phyloP scores from a whole-genome alignment of 306 rosid genomes.

The Lathyrus oleraceus region DNA sequence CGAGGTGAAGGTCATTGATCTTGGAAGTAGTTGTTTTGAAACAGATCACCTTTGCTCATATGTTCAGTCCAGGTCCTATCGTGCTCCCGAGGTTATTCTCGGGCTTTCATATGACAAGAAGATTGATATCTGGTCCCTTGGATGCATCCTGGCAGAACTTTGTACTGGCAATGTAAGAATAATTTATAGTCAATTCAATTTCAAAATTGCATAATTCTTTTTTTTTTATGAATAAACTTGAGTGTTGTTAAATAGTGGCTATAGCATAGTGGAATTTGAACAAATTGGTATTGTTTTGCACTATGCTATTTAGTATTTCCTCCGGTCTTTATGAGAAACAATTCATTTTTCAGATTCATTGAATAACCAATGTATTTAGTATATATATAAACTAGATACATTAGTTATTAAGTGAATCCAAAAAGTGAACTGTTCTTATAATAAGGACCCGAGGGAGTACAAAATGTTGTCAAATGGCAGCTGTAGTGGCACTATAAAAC shows the following conservation, averaged over 20 bases:
- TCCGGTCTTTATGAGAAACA: too few species aligned
- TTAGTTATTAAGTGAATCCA: too few species aligned
- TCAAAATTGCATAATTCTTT: not conserved
- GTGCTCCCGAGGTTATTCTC: slow-evolving; percentile 99
- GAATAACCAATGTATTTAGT: too few species aligned
- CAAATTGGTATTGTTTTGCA: not conserved
- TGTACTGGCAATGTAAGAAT: slow-evolving; percentile 94
- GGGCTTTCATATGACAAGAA: slow-evolving; percentile 95
- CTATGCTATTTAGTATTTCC: not conserved
- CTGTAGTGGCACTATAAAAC: not conserved
- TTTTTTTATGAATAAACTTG: too few species aligned
- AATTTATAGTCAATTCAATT: slow-evolving; percentile 26
- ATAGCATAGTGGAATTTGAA: not conserved
- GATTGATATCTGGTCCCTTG: slow-evolving; percentile 99
- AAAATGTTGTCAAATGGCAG: not conserved
- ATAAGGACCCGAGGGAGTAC: not conserved
- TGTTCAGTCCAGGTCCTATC: slow-evolving; percentile 98
- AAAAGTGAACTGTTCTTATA: too few species aligned
- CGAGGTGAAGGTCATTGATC: slow-evolving; percentile 99
- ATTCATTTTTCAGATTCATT: too few species aligned
- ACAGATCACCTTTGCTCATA: slow-evolving; percentile 99
- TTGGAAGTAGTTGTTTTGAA: slow-evolving; percentile 99
- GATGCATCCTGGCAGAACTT: slow-evolving; percentile 98
- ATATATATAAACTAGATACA: too few species aligned
- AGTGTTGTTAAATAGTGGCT: not conserved